Conservation (phyloP, 192 early-diverging fungal genomes). For the Gaertneriomyces sp. region DNA sequence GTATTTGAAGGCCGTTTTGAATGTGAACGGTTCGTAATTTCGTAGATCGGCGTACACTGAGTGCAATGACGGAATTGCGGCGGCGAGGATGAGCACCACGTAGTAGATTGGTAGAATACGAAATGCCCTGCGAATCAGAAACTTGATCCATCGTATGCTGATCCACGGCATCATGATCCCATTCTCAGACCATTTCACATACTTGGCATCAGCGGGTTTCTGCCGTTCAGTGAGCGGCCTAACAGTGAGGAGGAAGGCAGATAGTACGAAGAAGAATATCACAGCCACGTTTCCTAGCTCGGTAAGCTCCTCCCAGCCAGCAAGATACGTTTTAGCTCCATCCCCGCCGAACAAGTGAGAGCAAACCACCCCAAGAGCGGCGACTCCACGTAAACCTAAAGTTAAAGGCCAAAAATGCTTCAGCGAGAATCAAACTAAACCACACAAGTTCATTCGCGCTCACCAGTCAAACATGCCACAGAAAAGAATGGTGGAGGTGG, state of each 20-base stretch:
- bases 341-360: constrained; percentile 27
- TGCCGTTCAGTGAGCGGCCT: constrained; percentile 30
- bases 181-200: constrained; percentile 28
- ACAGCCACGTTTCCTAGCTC: constrained; percentile 31
- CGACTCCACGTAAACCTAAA: constrained; percentile 29
- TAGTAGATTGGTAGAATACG: constrained; percentile 33
- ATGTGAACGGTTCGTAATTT: constrained; percentile 21
- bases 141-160: constrained; percentile 33
- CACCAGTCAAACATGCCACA: background rate
- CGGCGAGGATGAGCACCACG: constrained; percentile 26
- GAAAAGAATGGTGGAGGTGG: constrained; percentile 3
- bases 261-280: constrained; percentile 36
- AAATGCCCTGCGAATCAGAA: constrained; percentile 30
- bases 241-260: constrained; percentile 36
- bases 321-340: constrained; percentile 22
- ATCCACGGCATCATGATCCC: constrained; percentile 29
- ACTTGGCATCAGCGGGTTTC: constrained; percentile 25
- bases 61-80: constrained; percentile 19
- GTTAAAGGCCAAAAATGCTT: no score
- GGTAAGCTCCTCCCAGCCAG: constrained; percentile 23
- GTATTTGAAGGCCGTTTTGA: constrained; percentile 12
- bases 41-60: constrained; percentile 21
- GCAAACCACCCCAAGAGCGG: constrained; percentile 29
- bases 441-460: no score
- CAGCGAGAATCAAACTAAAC: no score